Evolutionary conservation across 2,329 filamentous ascomycete genomes (phyloP).

Genomic region (Diaporthe sp.): DNA sequence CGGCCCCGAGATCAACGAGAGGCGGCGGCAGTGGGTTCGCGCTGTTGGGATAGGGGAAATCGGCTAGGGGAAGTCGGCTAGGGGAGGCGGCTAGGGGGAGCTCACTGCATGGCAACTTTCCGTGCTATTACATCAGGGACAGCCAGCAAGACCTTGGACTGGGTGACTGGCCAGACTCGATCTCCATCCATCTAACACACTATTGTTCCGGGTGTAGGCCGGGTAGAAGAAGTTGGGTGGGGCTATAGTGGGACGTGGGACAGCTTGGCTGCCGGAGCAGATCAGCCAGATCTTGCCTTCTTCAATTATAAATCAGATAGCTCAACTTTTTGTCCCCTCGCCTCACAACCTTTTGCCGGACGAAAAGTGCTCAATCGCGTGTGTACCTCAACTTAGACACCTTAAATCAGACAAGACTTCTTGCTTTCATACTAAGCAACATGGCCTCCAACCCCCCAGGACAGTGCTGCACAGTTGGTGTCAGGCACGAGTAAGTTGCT

Average conservation of each 20-base stretch:
- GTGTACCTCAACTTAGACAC: not conserved
- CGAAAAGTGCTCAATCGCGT: not conserved
- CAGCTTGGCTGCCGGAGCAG: constrained; percentile 4
- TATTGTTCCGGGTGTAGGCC: not conserved
- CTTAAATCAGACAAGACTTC: not conserved
- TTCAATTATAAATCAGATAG: constrained; percentile 24
- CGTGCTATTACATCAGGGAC: not conserved
- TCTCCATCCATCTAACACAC: not conserved
- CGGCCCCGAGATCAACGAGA: not conserved
- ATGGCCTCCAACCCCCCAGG: constrained; percentile 70
- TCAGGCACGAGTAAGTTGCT: constrained; percentile 66
- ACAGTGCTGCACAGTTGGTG: constrained; percentile 66
- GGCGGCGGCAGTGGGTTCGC: not conserved
- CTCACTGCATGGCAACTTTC: not conserved
- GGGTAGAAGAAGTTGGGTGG: not conserved
- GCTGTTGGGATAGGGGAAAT: not conserved
- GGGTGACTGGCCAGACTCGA: not conserved
- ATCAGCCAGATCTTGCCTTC: constrained; percentile 13
- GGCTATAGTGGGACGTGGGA: constrained; percentile 1
- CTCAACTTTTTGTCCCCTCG: constrained; percentile 23
- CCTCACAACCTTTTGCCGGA: not conserved
- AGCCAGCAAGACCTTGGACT: not conserved
- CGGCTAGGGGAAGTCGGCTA: not conserved
- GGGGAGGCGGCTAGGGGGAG: not conserved
- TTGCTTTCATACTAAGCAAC: constrained; percentile 18